phyloP scores from a whole-genome alignment of 257 asterid genomes.

The Solanum rostratum region DNA sequence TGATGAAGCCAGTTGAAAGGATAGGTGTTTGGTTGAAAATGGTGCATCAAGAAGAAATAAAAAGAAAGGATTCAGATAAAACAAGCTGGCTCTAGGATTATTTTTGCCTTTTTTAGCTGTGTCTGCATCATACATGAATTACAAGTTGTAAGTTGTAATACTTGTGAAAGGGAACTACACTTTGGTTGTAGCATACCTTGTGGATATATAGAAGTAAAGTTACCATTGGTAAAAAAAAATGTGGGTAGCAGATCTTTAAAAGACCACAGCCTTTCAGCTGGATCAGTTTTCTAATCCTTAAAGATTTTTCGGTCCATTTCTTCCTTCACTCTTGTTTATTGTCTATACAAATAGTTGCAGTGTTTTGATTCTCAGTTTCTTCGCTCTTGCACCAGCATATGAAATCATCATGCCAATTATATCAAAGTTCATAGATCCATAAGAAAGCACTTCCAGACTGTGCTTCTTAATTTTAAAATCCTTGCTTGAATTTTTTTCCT shows the following conservation, averaged over 20 bases:
- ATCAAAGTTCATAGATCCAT: background rate
- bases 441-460: background rate
- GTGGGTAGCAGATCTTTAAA: background rate
- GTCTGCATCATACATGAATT: background rate
- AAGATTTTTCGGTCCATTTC: background rate
- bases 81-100: background rate
- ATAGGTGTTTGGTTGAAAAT: background rate
- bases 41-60: background rate
- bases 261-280: background rate
- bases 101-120: background rate
- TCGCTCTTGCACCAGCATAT: background rate
- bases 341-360: background rate
- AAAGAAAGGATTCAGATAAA: background rate
- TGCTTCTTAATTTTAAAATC: background rate
- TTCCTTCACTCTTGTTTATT: background rate
- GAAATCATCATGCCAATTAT: background rate
- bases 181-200: no score
- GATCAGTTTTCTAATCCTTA: background rate
- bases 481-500: background rate
- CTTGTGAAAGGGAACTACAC: no score
- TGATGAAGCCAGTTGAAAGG: background rate
- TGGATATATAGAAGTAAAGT: no score
- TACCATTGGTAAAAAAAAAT: no score
- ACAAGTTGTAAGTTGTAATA: no score
- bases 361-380: background rate